These are phyloP conservation scores for Lyophyllum shimeji DNA, from an alignment of 768 basidiomycete species.

Conservation along the genomic window DNA sequence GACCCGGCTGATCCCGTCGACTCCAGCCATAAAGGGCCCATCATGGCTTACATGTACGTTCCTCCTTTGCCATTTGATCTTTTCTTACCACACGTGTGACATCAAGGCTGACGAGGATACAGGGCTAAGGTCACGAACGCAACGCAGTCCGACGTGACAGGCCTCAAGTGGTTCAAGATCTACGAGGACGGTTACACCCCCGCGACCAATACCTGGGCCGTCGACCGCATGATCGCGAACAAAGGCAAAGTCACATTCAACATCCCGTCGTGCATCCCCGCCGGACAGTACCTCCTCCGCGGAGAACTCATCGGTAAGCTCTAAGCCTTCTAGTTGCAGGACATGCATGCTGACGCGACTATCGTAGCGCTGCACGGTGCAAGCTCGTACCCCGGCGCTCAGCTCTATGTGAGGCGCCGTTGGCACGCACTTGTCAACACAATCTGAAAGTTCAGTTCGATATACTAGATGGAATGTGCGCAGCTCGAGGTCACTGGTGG, in stretches of 20 bases:
- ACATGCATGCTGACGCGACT: background rate
- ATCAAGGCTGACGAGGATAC: background rate
- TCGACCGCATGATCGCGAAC: conserved; percentile 44
- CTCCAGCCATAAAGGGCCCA: conserved; percentile 50
- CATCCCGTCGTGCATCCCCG: conserved; percentile 43
- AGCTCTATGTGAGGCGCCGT: conserved; percentile 45
- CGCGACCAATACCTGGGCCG: conserved; percentile 39
- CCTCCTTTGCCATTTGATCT: background rate
- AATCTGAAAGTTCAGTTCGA: too few species aligned
- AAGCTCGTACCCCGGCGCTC: conserved; percentile 49
- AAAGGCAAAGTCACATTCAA: conserved; percentile 50
- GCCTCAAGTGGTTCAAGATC: conserved; percentile 56
- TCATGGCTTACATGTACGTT: conserved; percentile 49
- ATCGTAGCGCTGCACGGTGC: conserved; percentile 43
- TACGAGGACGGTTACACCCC: conserved; percentile 41
- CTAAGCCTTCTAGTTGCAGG: too few species aligned
- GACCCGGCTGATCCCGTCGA: conserved; percentile 51
- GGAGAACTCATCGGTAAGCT: conserved; percentile 49
- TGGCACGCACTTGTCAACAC: background rate
- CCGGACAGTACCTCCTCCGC: conserved; percentile 49
- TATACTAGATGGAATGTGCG: conserved; percentile 44
- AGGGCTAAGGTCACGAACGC: conserved; percentile 49
- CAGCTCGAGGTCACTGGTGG: conserved; percentile 47
- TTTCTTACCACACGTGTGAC: background rate
- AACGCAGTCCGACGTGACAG: conserved; percentile 44